Percentiles rank a stretch among this genome's conserved stretches.
Conservation (phyloP, 345 rosid genomes). For the Rubroshorea leprosula region DNA sequence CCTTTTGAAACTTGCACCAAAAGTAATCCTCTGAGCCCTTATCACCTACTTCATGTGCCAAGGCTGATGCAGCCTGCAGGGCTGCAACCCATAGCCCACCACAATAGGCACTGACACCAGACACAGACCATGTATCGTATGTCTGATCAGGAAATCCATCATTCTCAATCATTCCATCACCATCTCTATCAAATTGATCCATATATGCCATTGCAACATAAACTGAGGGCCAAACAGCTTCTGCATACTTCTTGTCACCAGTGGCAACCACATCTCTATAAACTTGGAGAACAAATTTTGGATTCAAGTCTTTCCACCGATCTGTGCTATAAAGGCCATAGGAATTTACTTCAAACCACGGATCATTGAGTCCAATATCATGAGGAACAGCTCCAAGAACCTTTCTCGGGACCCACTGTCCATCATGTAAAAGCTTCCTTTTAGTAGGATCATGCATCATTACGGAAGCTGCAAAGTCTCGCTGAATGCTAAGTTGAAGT, state of each 20-base stretch:
- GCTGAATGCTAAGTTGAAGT: slow-evolving; percentile 80
- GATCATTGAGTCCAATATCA: slow-evolving; percentile 74
- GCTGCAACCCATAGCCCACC: slow-evolving; percentile 98
- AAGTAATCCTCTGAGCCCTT: slow-evolving; percentile 62
- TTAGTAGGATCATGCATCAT: slow-evolving; percentile 84
- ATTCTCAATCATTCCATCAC: slow-evolving; percentile 94
- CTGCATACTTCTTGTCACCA: slow-evolving; percentile 71
- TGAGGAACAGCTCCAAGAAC: slow-evolving; percentile 96
- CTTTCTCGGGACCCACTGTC: slow-evolving; percentile 61
- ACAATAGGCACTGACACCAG: slow-evolving; percentile 80
- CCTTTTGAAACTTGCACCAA: slow-evolving; percentile 80
- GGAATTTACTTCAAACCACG: slow-evolving; percentile 89
- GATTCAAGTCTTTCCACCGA: slow-evolving; percentile 92
- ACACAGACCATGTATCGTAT: slow-evolving; percentile 90
- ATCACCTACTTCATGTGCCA: slow-evolving; percentile 78
- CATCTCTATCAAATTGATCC: slow-evolving; percentile 89
- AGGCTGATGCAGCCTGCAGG: slow-evolving; percentile 86
- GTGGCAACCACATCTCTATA: slow-evolving; percentile 87
- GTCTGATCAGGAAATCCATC: slow-evolving; percentile 98
- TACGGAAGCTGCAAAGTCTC: slow-evolving; percentile 92
- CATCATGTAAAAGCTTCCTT: slow-evolving; percentile 53
- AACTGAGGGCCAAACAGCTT: slow-evolving; percentile 88
- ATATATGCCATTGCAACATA: slow-evolving; percentile 84
- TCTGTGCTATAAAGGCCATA: slow-evolving; percentile 64
- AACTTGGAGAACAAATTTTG: slow-evolving; percentile 90